Base-by-base conservation (phyloP, 192 early-diverging fungal genomes). In the Backusella morwellensis region DNA sequence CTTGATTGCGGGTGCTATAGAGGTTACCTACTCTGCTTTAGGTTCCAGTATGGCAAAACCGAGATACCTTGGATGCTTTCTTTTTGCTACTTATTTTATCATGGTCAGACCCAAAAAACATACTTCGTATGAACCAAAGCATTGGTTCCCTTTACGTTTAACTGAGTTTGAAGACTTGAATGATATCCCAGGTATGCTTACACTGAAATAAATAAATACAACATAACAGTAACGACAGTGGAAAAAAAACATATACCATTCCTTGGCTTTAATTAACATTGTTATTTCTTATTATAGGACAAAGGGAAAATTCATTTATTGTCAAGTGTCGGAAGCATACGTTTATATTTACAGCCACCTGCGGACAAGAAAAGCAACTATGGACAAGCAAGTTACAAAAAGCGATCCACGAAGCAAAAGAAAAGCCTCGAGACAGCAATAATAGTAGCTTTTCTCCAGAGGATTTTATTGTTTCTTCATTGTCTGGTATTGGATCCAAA, bases 111-210 rank as follows among this genome's bases (percentile, higher is more conserved):
- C 85, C 4, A 87, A 87, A 68, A 88, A 86, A 26, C 67, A 81
- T 2, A 82, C 69, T 35, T 76, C 74, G 19, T 84, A 91, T 21
- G 82, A 88, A 21, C 87, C 90, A 0, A 86, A 90, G 66, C 88
- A 87, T 70, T 92, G 91, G 91, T 87, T 92, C 19, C 90, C 91
- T 0, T 78, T 92, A 38, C 84, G 91, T n/a, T 84, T 86, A 3
- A 88, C 88, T 81, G 85, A 83, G 15, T 73, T 90, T 8, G 84
- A 87, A 11, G 90, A 92, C 69, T 77, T 85, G 7, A 76, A 40
- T 21, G 81, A 78, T 29, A 68, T 59, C 42, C 50, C 78, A 54
- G 77, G 81, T 82, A 76, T 50, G 4, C 19, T 6, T 50, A 19
- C 15, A 44, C 12, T 23, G 54, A 56, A 56, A 56, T n/a, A 56